These are phyloP conservation scores for Penicillium sp. DNA, from an alignment of 2,329 filamentous ascomycete species.

Conservation along the genomic window DNA sequence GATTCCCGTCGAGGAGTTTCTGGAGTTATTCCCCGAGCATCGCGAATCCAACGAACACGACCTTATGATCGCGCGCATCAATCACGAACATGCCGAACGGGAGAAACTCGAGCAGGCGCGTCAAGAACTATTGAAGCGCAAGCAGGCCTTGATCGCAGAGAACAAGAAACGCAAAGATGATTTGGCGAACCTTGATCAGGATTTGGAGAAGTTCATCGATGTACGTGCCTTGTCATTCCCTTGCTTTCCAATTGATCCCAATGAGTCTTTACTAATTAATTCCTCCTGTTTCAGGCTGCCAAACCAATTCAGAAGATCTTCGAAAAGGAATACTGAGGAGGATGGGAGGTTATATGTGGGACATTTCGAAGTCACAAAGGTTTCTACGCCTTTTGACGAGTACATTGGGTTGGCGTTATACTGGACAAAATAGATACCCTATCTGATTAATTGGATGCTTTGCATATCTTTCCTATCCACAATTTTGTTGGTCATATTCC, in stretches of 20 bases:
- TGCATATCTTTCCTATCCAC: not conserved
- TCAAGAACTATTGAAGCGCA: conserved; percentile 72
- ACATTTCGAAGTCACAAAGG: not conserved
- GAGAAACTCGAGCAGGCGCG: conserved; percentile 83
- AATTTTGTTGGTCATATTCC: not conserved
- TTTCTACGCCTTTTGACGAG: conserved; percentile 9
- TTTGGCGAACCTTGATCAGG: conserved; percentile 83
- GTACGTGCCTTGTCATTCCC: conserved; percentile 51
- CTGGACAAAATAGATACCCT: conserved; percentile 35
- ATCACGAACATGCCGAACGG: conserved; percentile 83
- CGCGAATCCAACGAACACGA: conserved; percentile 72
- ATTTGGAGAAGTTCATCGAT: conserved; percentile 92
- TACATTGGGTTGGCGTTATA: conserved; percentile 27
- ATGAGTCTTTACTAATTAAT: conserved; percentile 12
- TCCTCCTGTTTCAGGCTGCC: conserved; percentile 61
- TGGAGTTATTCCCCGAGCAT: conserved; percentile 74
- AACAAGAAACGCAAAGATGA: conserved; percentile 96
- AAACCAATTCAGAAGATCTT: conserved; percentile 87
- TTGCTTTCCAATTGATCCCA: not conserved
- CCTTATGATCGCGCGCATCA: conserved; percentile 85
- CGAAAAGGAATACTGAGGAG: conserved; percentile 64
- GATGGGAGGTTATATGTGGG: not conserved
- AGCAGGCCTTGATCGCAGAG: conserved; percentile 68
- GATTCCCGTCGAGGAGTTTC: conserved; percentile 79
- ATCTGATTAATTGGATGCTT: conserved; percentile 9